Percentiles rank a stretch among this genome's conserved stretches.
phyloP scores from a whole-genome alignment of 169 alveolate species.

The Perkinsus chesapeaki region DNA sequence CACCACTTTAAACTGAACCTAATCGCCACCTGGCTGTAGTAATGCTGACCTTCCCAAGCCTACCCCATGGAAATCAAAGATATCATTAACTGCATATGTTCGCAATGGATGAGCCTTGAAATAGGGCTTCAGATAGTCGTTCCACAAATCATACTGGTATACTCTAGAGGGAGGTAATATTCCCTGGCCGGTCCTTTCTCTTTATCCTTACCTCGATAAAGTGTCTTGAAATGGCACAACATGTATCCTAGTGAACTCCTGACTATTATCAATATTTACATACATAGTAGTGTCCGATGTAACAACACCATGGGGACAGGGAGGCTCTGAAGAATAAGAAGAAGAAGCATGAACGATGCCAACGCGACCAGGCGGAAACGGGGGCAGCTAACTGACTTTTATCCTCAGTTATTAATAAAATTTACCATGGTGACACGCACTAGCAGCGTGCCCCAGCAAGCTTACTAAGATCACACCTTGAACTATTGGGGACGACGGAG shows the following conservation, averaged over 20 bases:
- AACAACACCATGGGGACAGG: neutral
- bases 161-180: too few relatives aligned
- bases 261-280: neutral
- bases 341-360: too few relatives aligned
- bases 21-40: neutral
- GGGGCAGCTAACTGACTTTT: too few relatives aligned
- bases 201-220: neutral
- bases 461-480: too few relatives aligned
- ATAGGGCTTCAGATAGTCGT: slow-evolving; percentile 15
- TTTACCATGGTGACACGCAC: too few relatives aligned
- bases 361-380: too few relatives aligned
- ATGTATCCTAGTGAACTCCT: neutral
- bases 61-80: neutral
- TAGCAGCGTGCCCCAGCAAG: neutral
- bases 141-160: neutral
- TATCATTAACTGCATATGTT: neutral
- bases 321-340: neutral
- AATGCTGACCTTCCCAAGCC: neutral
- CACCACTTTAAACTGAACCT: slow-evolving; percentile 14
- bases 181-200: too few relatives aligned
- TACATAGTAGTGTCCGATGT: neutral
- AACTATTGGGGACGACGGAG: too few relatives aligned
- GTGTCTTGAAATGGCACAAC: slow-evolving; percentile 13
- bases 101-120: slow-evolving; percentile 6
- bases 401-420: too few relatives aligned